phyloP scores from a whole-genome alignment of 177 flowering plant genomes.

The Tripterygium wilfordii region DNA sequence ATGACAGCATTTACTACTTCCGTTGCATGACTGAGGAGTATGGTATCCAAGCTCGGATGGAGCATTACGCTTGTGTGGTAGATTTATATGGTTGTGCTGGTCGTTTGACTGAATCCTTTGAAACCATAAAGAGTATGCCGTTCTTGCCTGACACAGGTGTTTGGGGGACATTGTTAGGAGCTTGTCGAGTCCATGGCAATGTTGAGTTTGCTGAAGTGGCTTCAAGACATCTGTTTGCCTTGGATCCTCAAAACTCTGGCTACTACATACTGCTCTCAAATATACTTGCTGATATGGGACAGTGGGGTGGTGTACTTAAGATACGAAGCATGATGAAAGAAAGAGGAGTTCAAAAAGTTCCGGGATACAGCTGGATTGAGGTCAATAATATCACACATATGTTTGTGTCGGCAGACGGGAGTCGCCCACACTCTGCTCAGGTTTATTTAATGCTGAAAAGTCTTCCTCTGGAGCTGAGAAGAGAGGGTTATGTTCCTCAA shows the following conservation, averaged over 20 bases:
- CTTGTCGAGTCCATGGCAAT: conserved; percentile 61
- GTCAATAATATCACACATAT: conserved; percentile 41
- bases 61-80: too few relatives aligned
- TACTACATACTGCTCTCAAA: conserved; percentile 64
- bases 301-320: conserved; percentile 49
- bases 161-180: conserved; percentile 86
- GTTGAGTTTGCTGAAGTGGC: conserved; percentile 71
- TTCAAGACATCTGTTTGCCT: conserved; percentile 41
- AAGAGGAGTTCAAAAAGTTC: conserved; percentile 64
- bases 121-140: conserved; percentile 56
- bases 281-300: conserved; percentile 62
- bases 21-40: conserved; percentile 46
- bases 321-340: conserved; percentile 65
- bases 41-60: conserved; percentile 54
- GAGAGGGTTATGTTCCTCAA: conserved; percentile 59
- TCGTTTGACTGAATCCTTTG: too few relatives aligned
- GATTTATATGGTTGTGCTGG: too few relatives aligned
- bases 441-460: conserved; percentile 40
- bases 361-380: conserved; percentile 85
- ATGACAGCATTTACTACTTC: conserved; percentile 50
- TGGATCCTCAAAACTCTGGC: conserved; percentile 82
- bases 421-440: conserved; percentile 43
- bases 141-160: conserved; percentile 73
- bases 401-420: conserved; percentile 63
- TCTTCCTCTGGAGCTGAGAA: conserved; percentile 52